phyloP scores from a whole-genome alignment of 2,329 filamentous ascomycete genomes.

The Calonectria naviculata region DNA sequence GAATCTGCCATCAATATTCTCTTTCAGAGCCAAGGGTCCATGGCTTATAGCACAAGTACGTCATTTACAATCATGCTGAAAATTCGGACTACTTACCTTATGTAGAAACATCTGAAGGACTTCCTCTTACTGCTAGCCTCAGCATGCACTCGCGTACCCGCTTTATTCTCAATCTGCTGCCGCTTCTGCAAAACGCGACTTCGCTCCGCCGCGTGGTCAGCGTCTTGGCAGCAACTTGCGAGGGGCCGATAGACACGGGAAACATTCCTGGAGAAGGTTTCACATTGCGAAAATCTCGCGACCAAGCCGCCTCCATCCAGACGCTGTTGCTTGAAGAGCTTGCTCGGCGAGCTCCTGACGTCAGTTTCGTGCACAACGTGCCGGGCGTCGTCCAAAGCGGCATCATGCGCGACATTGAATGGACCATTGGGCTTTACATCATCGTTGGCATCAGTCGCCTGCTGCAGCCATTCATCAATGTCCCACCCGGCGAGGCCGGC shows the following conservation, averaged over 20 bases:
- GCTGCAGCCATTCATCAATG: neutral
- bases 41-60: neutral
- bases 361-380: neutral
- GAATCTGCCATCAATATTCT: neutral
- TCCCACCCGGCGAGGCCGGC: neutral
- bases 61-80: neutral
- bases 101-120: neutral
- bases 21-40: neutral
- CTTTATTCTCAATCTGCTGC: neutral
- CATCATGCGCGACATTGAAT: constrained; percentile 4
- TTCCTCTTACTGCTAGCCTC: neutral
- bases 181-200: neutral
- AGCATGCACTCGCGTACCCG: neutral
- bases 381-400: neutral
- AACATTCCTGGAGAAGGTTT: neutral
- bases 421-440: neutral
- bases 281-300: neutral
- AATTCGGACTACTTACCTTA: neutral
- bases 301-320: neutral
- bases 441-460: neutral
- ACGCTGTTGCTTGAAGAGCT: neutral
- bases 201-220: neutral
- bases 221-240: neutral
- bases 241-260: neutral
- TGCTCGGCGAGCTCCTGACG: neutral